Evolutionary conservation across 768 basidiomycete genomes (phyloP).

Genomic region (Mycena indigotica): DNA sequence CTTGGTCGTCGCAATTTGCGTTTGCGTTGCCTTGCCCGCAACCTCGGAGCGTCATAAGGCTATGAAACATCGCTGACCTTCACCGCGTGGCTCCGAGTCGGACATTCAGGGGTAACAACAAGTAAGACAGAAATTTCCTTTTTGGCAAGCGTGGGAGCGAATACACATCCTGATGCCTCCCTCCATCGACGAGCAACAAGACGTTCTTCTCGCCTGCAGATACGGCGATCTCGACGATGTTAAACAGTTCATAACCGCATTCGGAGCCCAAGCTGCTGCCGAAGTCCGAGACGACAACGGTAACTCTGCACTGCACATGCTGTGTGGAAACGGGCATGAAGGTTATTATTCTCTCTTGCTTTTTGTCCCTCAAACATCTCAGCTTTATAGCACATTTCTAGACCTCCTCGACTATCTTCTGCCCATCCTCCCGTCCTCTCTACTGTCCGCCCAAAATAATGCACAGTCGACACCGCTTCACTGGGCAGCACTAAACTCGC

Average conservation of each 20-base stretch:
- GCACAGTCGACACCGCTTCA: slow-evolving; percentile 85
- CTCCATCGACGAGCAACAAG: slow-evolving; percentile 61
- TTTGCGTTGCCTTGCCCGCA: neutral
- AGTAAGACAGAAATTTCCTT: too few species aligned
- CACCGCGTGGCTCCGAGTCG: too few species aligned
- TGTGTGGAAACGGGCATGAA: slow-evolving; percentile 83
- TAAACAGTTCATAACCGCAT: slow-evolving; percentile 60
- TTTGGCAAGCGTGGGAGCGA: too few species aligned
- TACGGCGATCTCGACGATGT: slow-evolving; percentile 88
- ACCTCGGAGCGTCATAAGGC: too few species aligned
- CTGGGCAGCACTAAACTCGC: slow-evolving; percentile 88
- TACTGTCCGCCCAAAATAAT: slow-evolving; percentile 65
- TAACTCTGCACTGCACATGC: slow-evolving; percentile 86
- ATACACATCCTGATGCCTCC: slow-evolving; percentile 27
- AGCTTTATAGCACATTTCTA: slow-evolving; percentile 53
- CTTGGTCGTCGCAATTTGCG: neutral
- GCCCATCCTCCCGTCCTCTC: slow-evolving; percentile 51
- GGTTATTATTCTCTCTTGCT: slow-evolving; percentile 46
- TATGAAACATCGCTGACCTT: neutral
- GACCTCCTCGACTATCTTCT: slow-evolving; percentile 79
- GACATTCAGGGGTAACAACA: too few species aligned
- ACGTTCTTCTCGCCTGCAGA: slow-evolving; percentile 79
- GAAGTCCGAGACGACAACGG: slow-evolving; percentile 70
- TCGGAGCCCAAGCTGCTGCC: slow-evolving; percentile 52
- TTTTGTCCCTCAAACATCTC: slow-evolving; percentile 30